A percentile compares a stretch with the other conserved stretches of the same genome.
phyloP scores from a whole-genome alignment of 2,329 filamentous ascomycete genomes.

The Cladosporium austrohemisphaericum region DNA sequence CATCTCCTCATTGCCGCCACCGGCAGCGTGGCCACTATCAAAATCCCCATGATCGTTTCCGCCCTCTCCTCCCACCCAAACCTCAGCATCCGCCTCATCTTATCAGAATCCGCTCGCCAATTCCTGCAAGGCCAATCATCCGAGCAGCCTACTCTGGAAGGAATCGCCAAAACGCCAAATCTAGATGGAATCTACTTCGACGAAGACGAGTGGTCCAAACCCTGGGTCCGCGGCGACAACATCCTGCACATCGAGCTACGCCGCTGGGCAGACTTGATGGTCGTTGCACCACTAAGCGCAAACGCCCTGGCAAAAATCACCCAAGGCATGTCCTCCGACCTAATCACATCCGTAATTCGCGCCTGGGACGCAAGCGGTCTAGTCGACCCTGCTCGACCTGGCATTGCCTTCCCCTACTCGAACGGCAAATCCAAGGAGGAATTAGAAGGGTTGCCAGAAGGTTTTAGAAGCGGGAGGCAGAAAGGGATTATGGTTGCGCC shows the following conservation, averaged over 20 bases:
- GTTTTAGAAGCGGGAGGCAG: slow-evolving; percentile 36
- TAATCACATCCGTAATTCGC: slow-evolving; percentile 69
- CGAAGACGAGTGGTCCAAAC: slow-evolving; percentile 75
- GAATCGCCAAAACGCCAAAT: slow-evolving; percentile 59
- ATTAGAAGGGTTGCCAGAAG: slow-evolving; percentile 14
- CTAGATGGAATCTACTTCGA: slow-evolving; percentile 81
- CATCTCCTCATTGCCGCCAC: slow-evolving; percentile 65
- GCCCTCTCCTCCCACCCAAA: slow-evolving; percentile 51
- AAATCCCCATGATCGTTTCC: slow-evolving; percentile 52
- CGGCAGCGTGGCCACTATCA: slow-evolving; percentile 84
- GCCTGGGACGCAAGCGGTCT: slow-evolving; percentile 80
- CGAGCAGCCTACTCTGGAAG: slow-evolving; percentile 69
- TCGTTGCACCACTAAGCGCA: slow-evolving; percentile 77
- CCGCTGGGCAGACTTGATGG: slow-evolving; percentile 74
- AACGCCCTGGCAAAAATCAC: slow-evolving; percentile 84
- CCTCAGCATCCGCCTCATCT: slow-evolving; percentile 78
- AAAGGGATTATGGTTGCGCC: slow-evolving; percentile 72
- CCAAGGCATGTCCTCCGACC: slow-evolving; percentile 70
- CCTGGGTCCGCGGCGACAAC: slow-evolving; percentile 72
- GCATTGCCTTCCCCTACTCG: slow-evolving; percentile 21
- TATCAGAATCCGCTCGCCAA: slow-evolving; percentile 68
- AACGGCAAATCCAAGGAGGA: slow-evolving; percentile 11
- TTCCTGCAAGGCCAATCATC: slow-evolving; percentile 73
- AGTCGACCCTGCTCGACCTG: slow-evolving; percentile 44
- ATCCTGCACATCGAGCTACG: slow-evolving; percentile 91